Conservation (phyloP, 2,329 filamentous ascomycete genomes). For the Lachnellula suecica region DNA sequence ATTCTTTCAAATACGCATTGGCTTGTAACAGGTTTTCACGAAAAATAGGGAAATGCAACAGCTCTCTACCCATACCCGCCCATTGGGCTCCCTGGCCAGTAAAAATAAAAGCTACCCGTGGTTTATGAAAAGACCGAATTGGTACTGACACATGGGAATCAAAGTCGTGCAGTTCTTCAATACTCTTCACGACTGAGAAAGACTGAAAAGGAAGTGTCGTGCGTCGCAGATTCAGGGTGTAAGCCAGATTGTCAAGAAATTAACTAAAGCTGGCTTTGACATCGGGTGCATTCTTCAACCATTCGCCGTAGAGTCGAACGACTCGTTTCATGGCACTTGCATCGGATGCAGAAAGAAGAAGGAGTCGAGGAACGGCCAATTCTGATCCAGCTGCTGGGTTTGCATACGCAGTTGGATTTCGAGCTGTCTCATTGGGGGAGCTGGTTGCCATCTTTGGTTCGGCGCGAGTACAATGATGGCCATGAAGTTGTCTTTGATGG, state of each 20-base stretch:
- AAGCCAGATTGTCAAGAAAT: no score
- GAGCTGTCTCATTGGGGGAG: no score
- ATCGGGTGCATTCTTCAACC: not conserved
- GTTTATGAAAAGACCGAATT: not conserved
- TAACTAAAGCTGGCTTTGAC: no score
- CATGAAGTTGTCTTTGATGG: not conserved
- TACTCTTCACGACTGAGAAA: no score
- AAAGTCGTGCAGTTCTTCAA: no score
- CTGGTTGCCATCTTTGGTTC: no score
- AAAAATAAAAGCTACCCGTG: slow-evolving; percentile 24
- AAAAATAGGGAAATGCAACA: slow-evolving; percentile 13
- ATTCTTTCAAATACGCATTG: slow-evolving; percentile 1
- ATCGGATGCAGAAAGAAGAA: slow-evolving; percentile 1
- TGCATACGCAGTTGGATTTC: no score
- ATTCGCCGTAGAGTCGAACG: not conserved
- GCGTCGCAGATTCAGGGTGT: no score
- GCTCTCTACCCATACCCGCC: slow-evolving; percentile 25
- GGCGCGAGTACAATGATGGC: slow-evolving; percentile 6
- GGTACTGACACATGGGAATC: not conserved
- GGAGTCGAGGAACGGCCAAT: not conserved
- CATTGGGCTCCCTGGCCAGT: slow-evolving; percentile 33
- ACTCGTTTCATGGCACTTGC: slow-evolving; percentile 1
- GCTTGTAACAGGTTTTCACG: no score
- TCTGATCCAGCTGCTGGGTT: no score
- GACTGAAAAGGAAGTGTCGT: no score